A percentile compares a stretch with the other conserved stretches of the same genome.
These are phyloP conservation scores for Metschnikowia drakensbergensis DNA, from an alignment of 805 yeast genomes.

Conservation along the genomic window DNA sequence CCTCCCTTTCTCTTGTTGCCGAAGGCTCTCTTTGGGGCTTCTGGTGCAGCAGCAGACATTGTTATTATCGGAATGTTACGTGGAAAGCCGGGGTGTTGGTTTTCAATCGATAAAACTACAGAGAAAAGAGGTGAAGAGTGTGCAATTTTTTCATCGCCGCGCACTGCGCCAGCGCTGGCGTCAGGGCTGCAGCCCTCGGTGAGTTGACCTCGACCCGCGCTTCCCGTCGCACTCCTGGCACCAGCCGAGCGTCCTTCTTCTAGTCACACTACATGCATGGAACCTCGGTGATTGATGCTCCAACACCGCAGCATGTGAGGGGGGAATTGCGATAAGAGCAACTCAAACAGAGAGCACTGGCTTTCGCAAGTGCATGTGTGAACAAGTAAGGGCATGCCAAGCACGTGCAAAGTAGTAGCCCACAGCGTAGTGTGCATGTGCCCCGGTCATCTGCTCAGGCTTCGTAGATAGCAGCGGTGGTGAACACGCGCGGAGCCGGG, in stretches of 20 bases:
- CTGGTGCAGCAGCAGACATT: constrained; percentile 44
- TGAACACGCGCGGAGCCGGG: not conserved
- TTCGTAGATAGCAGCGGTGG: too few relatives aligned
- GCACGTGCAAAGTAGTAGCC: too few relatives aligned
- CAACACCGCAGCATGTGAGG: not conserved
- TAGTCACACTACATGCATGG: not conserved
- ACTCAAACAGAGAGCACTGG: too few relatives aligned
- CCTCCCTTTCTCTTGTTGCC: constrained; percentile 59
- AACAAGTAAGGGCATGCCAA: too few relatives aligned
- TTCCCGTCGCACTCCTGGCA: too few relatives aligned
- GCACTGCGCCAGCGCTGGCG: not conserved
- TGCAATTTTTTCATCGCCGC: constrained; percentile 4
- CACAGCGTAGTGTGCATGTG: too few relatives aligned
- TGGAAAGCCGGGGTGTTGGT: constrained; percentile 71
- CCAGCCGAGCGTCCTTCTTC: too few relatives aligned
- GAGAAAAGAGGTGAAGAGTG: constrained; percentile 10
- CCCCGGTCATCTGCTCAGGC: too few relatives aligned
- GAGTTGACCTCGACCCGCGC: not conserved
- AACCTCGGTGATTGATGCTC: not conserved
- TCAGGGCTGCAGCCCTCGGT: constrained; percentile 16
- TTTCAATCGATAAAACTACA: constrained; percentile 52
- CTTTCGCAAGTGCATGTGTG: too few relatives aligned
- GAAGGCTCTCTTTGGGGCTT: constrained; percentile 46
- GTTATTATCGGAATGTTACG: constrained; percentile 59
- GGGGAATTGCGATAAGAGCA: too few relatives aligned